These are phyloP conservation scores for Talaromyces liani DNA, from an alignment of 495 filamentous ascomycete species.

Conservation along the genomic window DNA sequence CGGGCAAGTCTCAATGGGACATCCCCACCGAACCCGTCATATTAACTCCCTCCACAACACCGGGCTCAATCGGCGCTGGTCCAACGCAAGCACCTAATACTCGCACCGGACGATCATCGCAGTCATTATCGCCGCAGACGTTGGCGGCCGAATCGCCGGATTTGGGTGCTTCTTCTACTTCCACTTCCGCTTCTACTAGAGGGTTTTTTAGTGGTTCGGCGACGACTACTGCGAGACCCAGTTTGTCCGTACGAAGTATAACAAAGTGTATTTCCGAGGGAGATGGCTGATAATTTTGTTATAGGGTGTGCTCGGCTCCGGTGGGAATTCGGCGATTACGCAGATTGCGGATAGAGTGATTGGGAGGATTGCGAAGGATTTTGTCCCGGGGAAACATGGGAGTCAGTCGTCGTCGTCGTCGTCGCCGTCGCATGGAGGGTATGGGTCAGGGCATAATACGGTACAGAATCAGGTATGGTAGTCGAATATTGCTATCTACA, in stretches of 20 bases:
- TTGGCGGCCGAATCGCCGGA: slow-evolving; percentile 11
- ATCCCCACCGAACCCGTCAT: slow-evolving; percentile 56
- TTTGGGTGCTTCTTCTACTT: slow-evolving; percentile 11
- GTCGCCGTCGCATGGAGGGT: background rate
- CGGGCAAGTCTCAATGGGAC: slow-evolving; percentile 71
- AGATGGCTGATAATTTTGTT: slow-evolving; percentile 17
- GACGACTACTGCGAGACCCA: slow-evolving; percentile 14
- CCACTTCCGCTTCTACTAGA: background rate
- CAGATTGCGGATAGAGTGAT: slow-evolving; percentile 12
- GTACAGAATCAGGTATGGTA: slow-evolving; percentile 5
- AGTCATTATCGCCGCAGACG: slow-evolving; percentile 13
- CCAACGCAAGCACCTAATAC: slow-evolving; percentile 20
- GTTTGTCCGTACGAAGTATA: slow-evolving; percentile 21
- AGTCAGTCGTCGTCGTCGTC: background rate
- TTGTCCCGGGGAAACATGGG: slow-evolving; percentile 6
- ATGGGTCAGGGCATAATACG: background rate
- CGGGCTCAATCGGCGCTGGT: slow-evolving; percentile 23
- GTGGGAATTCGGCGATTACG: slow-evolving; percentile 13
- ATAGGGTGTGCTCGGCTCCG: slow-evolving; percentile 23
- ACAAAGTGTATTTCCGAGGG: background rate
- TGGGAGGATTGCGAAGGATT: slow-evolving; percentile 16
- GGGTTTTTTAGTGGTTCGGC: slow-evolving; percentile 4
- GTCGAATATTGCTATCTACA: background rate
- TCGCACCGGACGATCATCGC: slow-evolving; percentile 9
- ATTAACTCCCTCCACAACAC: slow-evolving; percentile 31